These are phyloP conservation scores for Martiniozyma asiatica DNA, from an alignment of 1,139 yeast genomes.

Conservation along the genomic window DNA sequence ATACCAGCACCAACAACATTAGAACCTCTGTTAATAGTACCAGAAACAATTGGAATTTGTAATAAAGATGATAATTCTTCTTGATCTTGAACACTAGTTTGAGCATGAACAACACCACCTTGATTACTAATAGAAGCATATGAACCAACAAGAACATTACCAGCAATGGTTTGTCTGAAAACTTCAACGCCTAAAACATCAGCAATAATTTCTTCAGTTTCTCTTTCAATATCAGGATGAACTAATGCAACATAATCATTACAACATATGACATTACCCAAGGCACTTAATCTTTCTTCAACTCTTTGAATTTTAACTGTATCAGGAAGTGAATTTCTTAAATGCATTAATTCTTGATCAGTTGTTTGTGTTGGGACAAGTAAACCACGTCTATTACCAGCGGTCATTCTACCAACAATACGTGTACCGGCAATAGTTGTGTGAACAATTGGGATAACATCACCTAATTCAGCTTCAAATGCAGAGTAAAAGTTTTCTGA, in stretches of 20 bases:
- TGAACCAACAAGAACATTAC: conserved; percentile 93
- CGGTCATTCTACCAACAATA: conserved; percentile 96
- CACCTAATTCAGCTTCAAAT: conserved; percentile 95
- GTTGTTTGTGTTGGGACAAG: conserved; percentile 96
- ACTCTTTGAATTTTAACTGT: conserved; percentile 92
- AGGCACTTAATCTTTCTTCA: conserved; percentile 91
- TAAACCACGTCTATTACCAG: conserved; percentile 96
- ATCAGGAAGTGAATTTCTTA: conserved; percentile 96
- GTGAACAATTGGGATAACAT: conserved; percentile 90
- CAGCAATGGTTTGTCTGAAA: conserved; percentile 97
- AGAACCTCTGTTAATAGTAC: conserved; percentile 96
- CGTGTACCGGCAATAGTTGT: conserved; percentile 98
- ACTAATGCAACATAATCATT: conserved; percentile 98
- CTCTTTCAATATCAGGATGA: conserved; percentile 98
- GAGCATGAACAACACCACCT: conserved; percentile 98
- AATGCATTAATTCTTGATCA: conserved; percentile 97
- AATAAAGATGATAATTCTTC: conserved; percentile 91
- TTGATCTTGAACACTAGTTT: conserved; percentile 93
- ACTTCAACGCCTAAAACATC: conserved; percentile 99
- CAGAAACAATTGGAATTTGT: conserved; percentile 97
- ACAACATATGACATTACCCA: conserved; percentile 97
- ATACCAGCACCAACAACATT: conserved; percentile 97
- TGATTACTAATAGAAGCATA: conserved; percentile 92
- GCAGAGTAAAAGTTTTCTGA: conserved; percentile 97
- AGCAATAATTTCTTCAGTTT: conserved; percentile 96